Evolutionary conservation across 2,329 filamentous ascomycete genomes (phyloP), one percentile per base, ranked within the genome.

Genomic region (Chaetomium globosum): DNA sequence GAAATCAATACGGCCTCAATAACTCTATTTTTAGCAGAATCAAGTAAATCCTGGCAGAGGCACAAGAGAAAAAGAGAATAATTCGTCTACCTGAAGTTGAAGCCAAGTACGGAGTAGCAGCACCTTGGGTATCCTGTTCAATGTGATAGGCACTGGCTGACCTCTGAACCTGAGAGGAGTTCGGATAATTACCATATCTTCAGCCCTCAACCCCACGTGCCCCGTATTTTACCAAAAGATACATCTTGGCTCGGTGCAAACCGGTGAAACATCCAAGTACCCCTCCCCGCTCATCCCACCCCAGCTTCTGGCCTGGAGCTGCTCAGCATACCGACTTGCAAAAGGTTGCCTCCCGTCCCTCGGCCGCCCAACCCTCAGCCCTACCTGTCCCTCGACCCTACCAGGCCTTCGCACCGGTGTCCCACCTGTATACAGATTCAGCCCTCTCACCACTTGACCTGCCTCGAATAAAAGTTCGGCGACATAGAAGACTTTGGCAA

Each of bases 321-420:
- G 68, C 69, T 69, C 61, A 66, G 58, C n/a, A n/a, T 43, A 49
- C 49, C 46, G 48, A 53, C 49, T 53, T 43, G 19, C 13, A 28
- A 49, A 49, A 39, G 46, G 28, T 62, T 56, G 52, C 52, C 43
- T 62, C 60, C 59, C 51, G 51, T 55, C 51, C 13, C n/a, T 56
- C 52, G 52, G 60, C 60, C 52, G 68, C 67, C 68, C 71, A 69
- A 70, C 70, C 67, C 68, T 73, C 73, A 74, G 73, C 73, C 73
- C 71, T 74, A 73, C 66, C 67, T 70, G 65, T 21, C 66, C 63
- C 65, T 60, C 63, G n/a, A 39, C 52, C 49, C 54, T 55, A 52
- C 63, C 49, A 66, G 60, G 66, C 48, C 63, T 64, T 65, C 66
- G 58, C 52, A 23, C 23, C 53, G 19, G 59, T 36, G 53, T 58